Percentiles rank a stretch among this genome's conserved stretches.
Evolutionary conservation across 139 green algal species (phyloP).

Genomic region (Axilococcus clingmanii): DNA sequence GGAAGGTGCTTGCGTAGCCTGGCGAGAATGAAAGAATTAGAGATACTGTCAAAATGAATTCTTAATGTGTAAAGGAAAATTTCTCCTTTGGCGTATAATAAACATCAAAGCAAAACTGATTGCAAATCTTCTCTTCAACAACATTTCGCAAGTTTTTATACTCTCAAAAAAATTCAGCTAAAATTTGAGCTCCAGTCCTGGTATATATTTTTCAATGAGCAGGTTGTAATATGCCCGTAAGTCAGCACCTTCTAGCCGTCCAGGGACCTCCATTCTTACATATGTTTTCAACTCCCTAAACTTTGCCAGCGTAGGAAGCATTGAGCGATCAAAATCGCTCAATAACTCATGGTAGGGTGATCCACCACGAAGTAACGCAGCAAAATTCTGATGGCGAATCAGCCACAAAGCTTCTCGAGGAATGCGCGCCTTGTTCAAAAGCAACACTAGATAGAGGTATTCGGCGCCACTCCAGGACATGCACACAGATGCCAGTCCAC

Average conservation of each 20-base stretch:
- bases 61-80: too few species aligned
- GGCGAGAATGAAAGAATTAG: neutral
- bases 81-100: too few species aligned
- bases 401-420: slow-evolving; percentile 69
- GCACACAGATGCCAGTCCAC: slow-evolving; percentile 27
- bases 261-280: slow-evolving; percentile 4
- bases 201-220: slow-evolving; percentile 65
- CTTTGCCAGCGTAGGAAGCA: slow-evolving; percentile 54
- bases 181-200: slow-evolving; percentile 33
- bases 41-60: too few species aligned
- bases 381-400: slow-evolving; percentile 47
- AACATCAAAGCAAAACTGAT: neutral
- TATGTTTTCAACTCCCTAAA: slow-evolving; percentile 59
- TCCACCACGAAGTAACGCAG: slow-evolving; percentile 29
- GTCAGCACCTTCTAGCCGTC: slow-evolving; percentile 6
- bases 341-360: slow-evolving; percentile 59
- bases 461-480: slow-evolving; percentile 69
- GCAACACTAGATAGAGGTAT: slow-evolving; percentile 76
- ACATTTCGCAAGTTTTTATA: too few species aligned
- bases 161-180: too few species aligned
- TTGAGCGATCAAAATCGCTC: slow-evolving; percentile 34
- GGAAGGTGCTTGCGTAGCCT: slow-evolving; percentile 6
- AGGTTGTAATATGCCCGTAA: slow-evolving; percentile 50
- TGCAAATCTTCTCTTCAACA: slow-evolving; percentile 1
- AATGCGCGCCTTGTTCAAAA: slow-evolving; percentile 46